Evolutionary conservation across 352 stramenopile species (phyloP).

Genomic region (Vaucheria bursata): DNA sequence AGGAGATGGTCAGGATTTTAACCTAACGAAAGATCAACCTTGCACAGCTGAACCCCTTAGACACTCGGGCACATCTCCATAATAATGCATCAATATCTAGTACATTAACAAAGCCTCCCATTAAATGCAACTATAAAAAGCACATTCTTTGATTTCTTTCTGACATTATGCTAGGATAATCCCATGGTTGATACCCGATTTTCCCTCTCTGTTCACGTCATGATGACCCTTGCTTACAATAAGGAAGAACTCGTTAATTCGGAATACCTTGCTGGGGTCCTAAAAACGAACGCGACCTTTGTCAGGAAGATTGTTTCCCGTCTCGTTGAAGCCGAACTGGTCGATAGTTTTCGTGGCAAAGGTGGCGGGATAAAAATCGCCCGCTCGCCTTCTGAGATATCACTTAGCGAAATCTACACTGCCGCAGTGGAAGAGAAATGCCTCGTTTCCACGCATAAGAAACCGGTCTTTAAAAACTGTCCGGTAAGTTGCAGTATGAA

Average conservation of each 20-base stretch:
- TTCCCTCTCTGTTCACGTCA: neutral
- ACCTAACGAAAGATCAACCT: neutral
- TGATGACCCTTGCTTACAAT: neutral
- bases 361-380: neutral
- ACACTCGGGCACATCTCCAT: neutral
- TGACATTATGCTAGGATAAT: neutral
- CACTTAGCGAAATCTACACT: neutral
- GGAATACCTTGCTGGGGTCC: neutral
- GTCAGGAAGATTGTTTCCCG: neutral
- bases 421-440: neutral
- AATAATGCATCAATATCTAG: neutral
- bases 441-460: neutral
- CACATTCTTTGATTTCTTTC: neutral
- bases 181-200: neutral
- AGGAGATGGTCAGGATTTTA: neutral
- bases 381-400: neutral
- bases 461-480: neutral
- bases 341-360: slow-evolving; percentile 1
- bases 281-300: neutral
- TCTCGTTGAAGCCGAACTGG: neutral
- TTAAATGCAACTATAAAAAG: slow-evolving; percentile 9
- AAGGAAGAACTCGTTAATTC: neutral
- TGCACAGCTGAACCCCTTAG: neutral
- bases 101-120: neutral
- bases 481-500: neutral